A percentile compares a stretch with the other conserved stretches of the same genome.
Conservation (phyloP, 768 basidiomycete species). For the Rhodotorula taiwanensis region DNA sequence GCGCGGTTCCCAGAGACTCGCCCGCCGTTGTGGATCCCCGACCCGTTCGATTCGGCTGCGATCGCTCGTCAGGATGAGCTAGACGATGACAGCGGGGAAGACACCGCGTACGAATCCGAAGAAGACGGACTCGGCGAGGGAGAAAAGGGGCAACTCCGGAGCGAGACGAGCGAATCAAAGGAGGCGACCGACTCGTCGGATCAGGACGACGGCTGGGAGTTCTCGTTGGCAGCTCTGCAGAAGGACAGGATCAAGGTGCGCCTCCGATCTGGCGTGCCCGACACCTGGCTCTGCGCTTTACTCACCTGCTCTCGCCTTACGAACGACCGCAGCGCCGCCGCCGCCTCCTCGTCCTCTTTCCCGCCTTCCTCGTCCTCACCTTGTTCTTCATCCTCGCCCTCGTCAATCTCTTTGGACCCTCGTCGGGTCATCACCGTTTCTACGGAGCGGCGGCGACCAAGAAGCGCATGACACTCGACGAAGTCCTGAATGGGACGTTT, state of each 20-base stretch:
- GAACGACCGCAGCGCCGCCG: constrained; percentile 1
- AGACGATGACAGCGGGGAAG: too few relatives aligned
- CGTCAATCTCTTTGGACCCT: neutral
- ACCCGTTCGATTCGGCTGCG: too few relatives aligned
- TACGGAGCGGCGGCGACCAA: constrained; percentile 11
- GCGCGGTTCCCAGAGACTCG: too few relatives aligned
- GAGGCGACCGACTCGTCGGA: too few relatives aligned
- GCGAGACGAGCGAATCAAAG: too few relatives aligned
- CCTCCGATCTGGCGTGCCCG: neutral
- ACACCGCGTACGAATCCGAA: too few relatives aligned
- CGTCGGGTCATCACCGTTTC: constrained; percentile 9
- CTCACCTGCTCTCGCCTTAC: neutral
- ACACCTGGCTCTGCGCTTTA: too few relatives aligned
- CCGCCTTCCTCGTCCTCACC: neutral
- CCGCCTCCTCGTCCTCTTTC: constrained; percentile 1
- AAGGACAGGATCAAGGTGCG: neutral
- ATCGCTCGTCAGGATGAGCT: too few relatives aligned
- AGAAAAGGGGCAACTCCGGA: too few relatives aligned
- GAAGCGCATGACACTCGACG: constrained; percentile 13
- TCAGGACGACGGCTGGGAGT: neutral
- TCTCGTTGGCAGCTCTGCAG: neutral
- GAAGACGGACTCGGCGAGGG: too few relatives aligned
- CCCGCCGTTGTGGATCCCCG: too few relatives aligned
- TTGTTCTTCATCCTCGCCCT: constrained; percentile 3
- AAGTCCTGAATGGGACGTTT: constrained; percentile 90